phyloP scores from a whole-genome alignment of 2,329 filamentous ascomycete species.

The Chalaropsis thielavioides region DNA sequence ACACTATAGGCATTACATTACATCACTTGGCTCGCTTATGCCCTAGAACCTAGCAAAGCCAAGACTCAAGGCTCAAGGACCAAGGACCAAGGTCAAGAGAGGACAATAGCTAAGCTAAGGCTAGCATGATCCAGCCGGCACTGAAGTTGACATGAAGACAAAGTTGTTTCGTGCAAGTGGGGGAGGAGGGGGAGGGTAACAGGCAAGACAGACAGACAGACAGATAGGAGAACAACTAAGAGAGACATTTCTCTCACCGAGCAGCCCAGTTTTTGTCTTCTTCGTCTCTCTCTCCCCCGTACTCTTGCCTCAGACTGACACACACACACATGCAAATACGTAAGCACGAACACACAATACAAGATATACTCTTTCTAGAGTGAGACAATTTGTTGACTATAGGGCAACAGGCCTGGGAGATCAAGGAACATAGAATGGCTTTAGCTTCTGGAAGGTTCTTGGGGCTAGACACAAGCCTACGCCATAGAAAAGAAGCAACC shows the following conservation, averaged over 20 bases:
- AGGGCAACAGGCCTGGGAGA: not conserved
- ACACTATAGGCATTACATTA: not conserved
- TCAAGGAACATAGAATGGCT: not conserved
- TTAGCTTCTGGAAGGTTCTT: conserved; percentile 1
- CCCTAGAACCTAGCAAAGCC: not conserved
- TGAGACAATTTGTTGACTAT: conserved; percentile 1
- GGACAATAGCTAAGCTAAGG: not conserved
- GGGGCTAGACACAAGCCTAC: not conserved
- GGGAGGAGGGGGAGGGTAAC: not conserved
- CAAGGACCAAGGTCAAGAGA: not conserved
- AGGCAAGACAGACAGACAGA: too few species aligned
- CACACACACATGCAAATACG: too few species aligned
- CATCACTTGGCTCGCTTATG: not conserved
- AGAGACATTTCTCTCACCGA: too few species aligned
- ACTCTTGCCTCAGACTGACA: not conserved
- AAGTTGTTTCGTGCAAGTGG: not conserved
- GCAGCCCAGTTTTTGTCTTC: too few species aligned
- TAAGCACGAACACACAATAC: too few species aligned
- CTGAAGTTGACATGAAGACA: not conserved
- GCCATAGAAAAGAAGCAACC: not conserved
- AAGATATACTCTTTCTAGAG: too few species aligned
- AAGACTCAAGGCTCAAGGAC: not conserved
- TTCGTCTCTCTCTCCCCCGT: not conserved
- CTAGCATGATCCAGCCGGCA: not conserved
- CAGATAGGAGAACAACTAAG: too few species aligned